These are phyloP conservation scores for Chlorociboria aeruginascens DNA, from an alignment of 495 filamentous ascomycete genomes.

Conservation along the genomic window DNA sequence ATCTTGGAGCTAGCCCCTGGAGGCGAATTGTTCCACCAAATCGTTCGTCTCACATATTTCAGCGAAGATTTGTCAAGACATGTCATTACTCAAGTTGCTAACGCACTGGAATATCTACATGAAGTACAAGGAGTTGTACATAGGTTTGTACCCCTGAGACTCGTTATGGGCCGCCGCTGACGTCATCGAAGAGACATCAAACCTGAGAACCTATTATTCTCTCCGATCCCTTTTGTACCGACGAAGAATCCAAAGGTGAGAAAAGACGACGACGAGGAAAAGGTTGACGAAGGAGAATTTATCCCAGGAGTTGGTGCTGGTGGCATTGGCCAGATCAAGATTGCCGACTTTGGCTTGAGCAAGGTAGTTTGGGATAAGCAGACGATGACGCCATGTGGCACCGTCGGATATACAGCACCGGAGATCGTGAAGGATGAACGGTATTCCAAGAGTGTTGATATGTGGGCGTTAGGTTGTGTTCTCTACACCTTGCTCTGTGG, in stretches of 20 bases:
- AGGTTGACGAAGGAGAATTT: slow-evolving; percentile 94
- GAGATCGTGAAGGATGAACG: slow-evolving; percentile 98
- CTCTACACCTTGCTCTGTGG: slow-evolving; percentile 94
- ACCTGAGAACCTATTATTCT: slow-evolving; percentile 92
- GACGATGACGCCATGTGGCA: slow-evolving; percentile 99
- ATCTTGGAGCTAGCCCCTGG: slow-evolving; percentile 90
- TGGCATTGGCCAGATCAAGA: slow-evolving; percentile 90
- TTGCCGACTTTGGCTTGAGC: slow-evolving; percentile 93
- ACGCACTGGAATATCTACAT: slow-evolving; percentile 87
- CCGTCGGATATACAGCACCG: slow-evolving; percentile 96
- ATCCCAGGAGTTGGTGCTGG: slow-evolving; percentile 72
- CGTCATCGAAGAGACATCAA: slow-evolving; percentile 75
- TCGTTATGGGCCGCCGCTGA: slow-evolving; percentile 7
- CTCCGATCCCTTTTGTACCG: slow-evolving; percentile 70
- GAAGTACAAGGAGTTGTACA: slow-evolving; percentile 93
- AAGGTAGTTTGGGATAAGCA: slow-evolving; percentile 98
- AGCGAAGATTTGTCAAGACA: slow-evolving; percentile 91
- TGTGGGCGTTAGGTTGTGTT: slow-evolving; percentile 98
- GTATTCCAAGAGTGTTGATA: slow-evolving; percentile 97
- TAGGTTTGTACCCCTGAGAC: slow-evolving; percentile 48
- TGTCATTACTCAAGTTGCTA: slow-evolving; percentile 86
- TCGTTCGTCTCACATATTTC: slow-evolving; percentile 95
- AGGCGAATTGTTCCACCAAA: slow-evolving; percentile 96
- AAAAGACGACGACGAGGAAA: slow-evolving; percentile 85
- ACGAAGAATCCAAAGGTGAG: slow-evolving; percentile 67